Base-by-base conservation (phyloP, 306 rosid species). In the Prunus dulcis region DNA sequence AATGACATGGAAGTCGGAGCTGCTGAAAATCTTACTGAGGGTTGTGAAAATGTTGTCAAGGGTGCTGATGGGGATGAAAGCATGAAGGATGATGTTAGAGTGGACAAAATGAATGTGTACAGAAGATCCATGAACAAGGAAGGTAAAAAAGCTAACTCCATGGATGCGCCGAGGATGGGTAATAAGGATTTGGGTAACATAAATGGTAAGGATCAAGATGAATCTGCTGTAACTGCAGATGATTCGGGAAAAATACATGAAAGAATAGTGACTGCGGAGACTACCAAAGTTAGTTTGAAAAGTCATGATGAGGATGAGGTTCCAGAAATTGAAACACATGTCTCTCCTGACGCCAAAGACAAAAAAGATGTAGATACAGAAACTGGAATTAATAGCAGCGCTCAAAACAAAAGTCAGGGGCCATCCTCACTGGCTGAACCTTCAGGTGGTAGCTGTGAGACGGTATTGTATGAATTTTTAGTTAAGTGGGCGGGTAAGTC, bases 401-500 rank as follows among this genome's bases (percentile, higher is more conserved):
- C 80, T 76, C 87, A 87, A 70, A 80, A 83, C 72, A 87, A 88
- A 81, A 85, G 73, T 83, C 87, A 78, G 79, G 86, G 82, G 73
- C 83, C 91, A 75, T 77, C 91, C 77, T 77, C 85, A 20, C 64
- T 77, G 64, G 86, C 80, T 77, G 91, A 84, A 79, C 57, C 86
- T 82, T 68, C 87, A 52, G 69, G 82, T 83, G 85, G 65, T 82
- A 85, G 82, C 47, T 79, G 81, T 76, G 90, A 84, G 80, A 75
- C 63, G 55, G 72, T 86, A 69, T 75, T 66, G 55, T 88, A 78
- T 86, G 99, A 92, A 55, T 91, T 88, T 82, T 83, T 92, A 77
- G 93, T 96, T 43, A 96, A 96, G 87, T 96, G 99, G 99, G 96
- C 84, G 28, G 99, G 99, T 78, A 92, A 87, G 80, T 96, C 99